Evolutionary conservation across 805 yeast species (phyloP).

Genomic region (Cyberlindnera samutprakarnensis): DNA sequence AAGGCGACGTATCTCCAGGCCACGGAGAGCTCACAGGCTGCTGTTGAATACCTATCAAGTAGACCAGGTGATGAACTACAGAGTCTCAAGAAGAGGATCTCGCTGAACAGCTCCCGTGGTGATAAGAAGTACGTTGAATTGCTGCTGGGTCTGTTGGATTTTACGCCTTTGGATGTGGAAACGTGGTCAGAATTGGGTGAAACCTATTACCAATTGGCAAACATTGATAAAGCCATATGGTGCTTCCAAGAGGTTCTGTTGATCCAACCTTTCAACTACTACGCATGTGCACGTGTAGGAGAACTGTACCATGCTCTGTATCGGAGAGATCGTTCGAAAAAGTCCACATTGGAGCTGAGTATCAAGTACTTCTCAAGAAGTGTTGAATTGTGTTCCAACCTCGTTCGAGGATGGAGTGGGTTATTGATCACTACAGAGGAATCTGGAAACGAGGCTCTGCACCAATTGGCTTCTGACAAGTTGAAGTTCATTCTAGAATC

Average conservation of each 20-base stretch:
- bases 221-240: conserved; percentile 58
- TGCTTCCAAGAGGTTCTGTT: conserved; percentile 65
- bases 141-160: conserved; percentile 47
- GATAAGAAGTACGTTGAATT: conserved; percentile 40
- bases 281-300: conserved; percentile 58
- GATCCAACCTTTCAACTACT: conserved; percentile 62
- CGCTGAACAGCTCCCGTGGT: conserved; percentile 11
- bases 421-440: conserved; percentile 33
- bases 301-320: conserved; percentile 29
- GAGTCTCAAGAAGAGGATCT: conserved; percentile 19
- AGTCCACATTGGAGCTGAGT: conserved; percentile 5
- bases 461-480: conserved; percentile 8
- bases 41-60: conserved; percentile 28
- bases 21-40: conserved; percentile 32
- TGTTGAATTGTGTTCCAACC: conserved; percentile 68
- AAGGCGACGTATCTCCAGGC: conserved; percentile 52
- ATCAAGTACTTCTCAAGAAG: conserved; percentile 54
- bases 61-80: conserved; percentile 20
- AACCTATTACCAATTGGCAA: conserved; percentile 52
- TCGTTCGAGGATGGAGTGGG: conserved; percentile 71
- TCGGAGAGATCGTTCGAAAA: conserved; percentile 5
- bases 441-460: conserved; percentile 15
- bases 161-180: conserved; percentile 67
- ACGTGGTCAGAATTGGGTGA: conserved; percentile 74
- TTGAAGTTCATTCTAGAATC: conserved; percentile 11